A percentile compares a stretch with the other conserved stretches of the same genome.
phyloP scores from a whole-genome alignment of 495 filamentous ascomycete species.

The Hypoxylon lienhwacheense region DNA sequence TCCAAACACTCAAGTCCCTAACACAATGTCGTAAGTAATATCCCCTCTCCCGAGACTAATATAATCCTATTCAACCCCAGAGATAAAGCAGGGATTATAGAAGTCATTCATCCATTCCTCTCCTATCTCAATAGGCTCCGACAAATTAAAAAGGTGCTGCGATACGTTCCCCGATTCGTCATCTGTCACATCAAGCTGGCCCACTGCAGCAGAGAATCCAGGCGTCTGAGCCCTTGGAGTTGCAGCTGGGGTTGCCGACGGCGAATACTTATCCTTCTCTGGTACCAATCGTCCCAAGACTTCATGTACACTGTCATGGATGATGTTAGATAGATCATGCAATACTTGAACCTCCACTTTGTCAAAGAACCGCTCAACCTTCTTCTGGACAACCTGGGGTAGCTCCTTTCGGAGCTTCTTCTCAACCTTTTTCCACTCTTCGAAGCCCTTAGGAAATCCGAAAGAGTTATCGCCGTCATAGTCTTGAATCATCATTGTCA shows the following conservation, averaged over 20 bases:
- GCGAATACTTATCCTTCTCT: constrained; percentile 27
- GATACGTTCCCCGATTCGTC: constrained; percentile 11
- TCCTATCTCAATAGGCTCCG: constrained; percentile 19
- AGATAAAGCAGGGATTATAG: too few species aligned
- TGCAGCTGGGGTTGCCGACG: constrained; percentile 26
- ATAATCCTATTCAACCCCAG: too few species aligned
- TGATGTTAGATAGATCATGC: constrained; percentile 27
- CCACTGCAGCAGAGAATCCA: constrained; percentile 8
- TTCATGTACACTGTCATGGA: constrained; percentile 29
- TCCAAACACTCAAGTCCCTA: too few species aligned
- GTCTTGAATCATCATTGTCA: too few species aligned
- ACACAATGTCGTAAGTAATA: too few species aligned
- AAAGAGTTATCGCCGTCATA: constrained; percentile 29
- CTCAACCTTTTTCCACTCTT: constrained; percentile 31
- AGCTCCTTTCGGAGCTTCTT: constrained; percentile 33
- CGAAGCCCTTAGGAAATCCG: constrained; percentile 20
- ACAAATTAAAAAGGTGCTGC: constrained; percentile 20
- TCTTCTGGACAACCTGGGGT: constrained; percentile 32
- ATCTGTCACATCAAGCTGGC: neutral
- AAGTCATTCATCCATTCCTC: too few species aligned
- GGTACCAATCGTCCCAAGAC: constrained; percentile 31
- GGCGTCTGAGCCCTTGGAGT: constrained; percentile 33
- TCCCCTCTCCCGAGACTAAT: too few species aligned
- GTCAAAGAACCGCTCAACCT: constrained; percentile 32
- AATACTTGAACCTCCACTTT: constrained; percentile 31